Base-by-base conservation (phyloP, 1,284 basidiomycete genomes). In the Abortiporus biennis region DNA sequence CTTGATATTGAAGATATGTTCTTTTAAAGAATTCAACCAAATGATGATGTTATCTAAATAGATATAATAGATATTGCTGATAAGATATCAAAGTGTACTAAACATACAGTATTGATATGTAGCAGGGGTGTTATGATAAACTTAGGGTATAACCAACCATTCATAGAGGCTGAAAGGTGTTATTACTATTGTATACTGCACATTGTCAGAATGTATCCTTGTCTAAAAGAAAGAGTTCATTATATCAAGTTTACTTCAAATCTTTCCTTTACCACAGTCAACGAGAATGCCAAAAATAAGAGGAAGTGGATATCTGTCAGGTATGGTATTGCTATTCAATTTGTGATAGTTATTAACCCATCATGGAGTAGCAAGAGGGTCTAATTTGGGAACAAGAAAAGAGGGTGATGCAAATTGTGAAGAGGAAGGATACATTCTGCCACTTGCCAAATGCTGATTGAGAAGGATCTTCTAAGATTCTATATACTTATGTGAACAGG, bases 31-130 rank as follows among this genome's bases (percentile, higher is more conserved):
- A 0, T 63, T 1, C 0, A 64, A 68, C 60, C 62, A 73, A 33
- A 72, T 67, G 23, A 72, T 53, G 35, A 73, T 71, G 40, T 72
- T 59, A 45, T 74, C 67, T 0, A 72, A 47, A 44, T 71, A 72
- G 0, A 69, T 60, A 44, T 69, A 58, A 46, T 63, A 66, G 39
- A 66, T 59, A 1, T 54, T 36, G 6, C 68, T 66, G 22, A 72
- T 53, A 36, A 53, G 51, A 0, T 47, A 43, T 1, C 52, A 48
- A 0, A 71, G 53, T 0, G 66, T 61, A 6, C 44, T 30, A 3
- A 53, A 62, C 42, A 69, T 57, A 0, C 57, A 53, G 0, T 55
- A 49, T 38, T 70, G 67, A 39, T 69, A 64, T 0, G 59, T 64
- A 0, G 66, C 49, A 0, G 65, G 65, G 0, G 67, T 54, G 40